Evolutionary conservation across 2,329 filamentous ascomycete genomes (phyloP), one percentile per base, ranked within the genome.

Genomic region (Trichoderma sp.): DNA sequence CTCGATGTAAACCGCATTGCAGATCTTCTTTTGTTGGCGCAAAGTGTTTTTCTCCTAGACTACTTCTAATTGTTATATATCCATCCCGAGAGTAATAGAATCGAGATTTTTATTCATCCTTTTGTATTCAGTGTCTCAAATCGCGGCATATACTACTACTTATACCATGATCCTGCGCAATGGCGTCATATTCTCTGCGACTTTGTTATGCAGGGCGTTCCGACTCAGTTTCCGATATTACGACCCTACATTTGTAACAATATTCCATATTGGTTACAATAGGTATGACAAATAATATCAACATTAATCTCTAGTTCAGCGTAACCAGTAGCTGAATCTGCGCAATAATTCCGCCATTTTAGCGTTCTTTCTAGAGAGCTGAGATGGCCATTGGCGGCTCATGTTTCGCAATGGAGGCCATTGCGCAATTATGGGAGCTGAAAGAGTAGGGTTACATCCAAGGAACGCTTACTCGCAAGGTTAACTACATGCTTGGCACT

Each of bases 311-410:
- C 7, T 14, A 65, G 35, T 56, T 57, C 52, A 24, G 52, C 57
- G 52, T 19, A 19, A 47, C 62, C 62, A 65, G 43, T 6, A 21
- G n/a, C 19, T 29, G 19, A 16, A 19, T n/a, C 47, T 2, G 19
- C n/a, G 29, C n/a, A 56, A 33, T n/a, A 5, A 66, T 72, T 65
- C 70, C 71, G 66, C 69, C 70, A 72, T 72, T 72, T 72, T 71
- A 69, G 70, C 63, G 43, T 66, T 33, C 27, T 69, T 72, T 21
- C 43, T 68, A 24, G 49, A 27, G 29, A 14, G 29, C 35, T n/a
- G 13, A 35, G 31, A 49, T 24, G 19, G 16, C 56, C 58, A 40
- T 47, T 49, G 52, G 35, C 55, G 21, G 52, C 6, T 53, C 24
- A 47, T 21, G 21, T 33, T 49, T 31, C 37, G 31, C 14, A 19